A percentile compares a stretch with the other conserved stretches of the same genome.
These are phyloP conservation scores for Hamigera avellanea DNA, from an alignment of 495 filamentous ascomycete species.

Conservation along the genomic window DNA sequence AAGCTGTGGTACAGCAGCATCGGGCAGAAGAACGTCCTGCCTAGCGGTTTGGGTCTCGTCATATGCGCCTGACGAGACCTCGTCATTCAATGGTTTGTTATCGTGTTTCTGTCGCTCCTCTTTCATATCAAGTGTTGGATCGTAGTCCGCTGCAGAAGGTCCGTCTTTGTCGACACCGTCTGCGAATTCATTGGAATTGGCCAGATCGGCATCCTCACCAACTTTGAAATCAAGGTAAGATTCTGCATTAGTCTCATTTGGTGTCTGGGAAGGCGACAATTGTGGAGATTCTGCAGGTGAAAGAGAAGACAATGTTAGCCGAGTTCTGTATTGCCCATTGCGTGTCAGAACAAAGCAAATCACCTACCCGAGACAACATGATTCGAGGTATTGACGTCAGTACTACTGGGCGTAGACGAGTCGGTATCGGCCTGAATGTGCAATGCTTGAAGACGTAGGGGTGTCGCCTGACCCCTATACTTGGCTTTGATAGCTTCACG, in stretches of 20 bases:
- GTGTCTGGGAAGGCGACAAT: constrained; percentile 30
- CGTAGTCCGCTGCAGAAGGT: constrained; percentile 90
- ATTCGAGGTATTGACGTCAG: constrained; percentile 22
- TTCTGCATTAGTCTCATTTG: constrained; percentile 33
- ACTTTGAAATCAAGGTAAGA: constrained; percentile 45
- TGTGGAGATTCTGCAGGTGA: constrained; percentile 12
- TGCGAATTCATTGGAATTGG: constrained; percentile 43
- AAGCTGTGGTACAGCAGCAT: constrained; percentile 24
- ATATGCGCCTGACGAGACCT: constrained; percentile 46
- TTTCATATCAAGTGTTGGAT: constrained; percentile 85
- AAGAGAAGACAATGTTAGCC: not conserved
- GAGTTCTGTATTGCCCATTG: not conserved
- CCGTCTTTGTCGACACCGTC: constrained; percentile 54
- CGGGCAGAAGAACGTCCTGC: constrained; percentile 46
- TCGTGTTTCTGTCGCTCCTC: constrained; percentile 71
- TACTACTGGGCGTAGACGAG: constrained; percentile 38
- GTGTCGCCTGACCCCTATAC: constrained; percentile 59
- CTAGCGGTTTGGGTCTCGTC: constrained; percentile 46
- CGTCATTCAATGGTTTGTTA: constrained; percentile 42
- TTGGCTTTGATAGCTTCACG: constrained; percentile 85
- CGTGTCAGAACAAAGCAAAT: not conserved
- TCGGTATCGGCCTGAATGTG: constrained; percentile 48
- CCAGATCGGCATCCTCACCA: constrained; percentile 51
- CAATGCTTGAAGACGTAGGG: constrained; percentile 66
- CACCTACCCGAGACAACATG: constrained; percentile 17